A percentile compares a stretch with the other conserved stretches of the same genome.
Evolutionary conservation across 2,329 filamentous ascomycete genomes (phyloP).

Genomic region (Aquanectria penicillioides): DNA sequence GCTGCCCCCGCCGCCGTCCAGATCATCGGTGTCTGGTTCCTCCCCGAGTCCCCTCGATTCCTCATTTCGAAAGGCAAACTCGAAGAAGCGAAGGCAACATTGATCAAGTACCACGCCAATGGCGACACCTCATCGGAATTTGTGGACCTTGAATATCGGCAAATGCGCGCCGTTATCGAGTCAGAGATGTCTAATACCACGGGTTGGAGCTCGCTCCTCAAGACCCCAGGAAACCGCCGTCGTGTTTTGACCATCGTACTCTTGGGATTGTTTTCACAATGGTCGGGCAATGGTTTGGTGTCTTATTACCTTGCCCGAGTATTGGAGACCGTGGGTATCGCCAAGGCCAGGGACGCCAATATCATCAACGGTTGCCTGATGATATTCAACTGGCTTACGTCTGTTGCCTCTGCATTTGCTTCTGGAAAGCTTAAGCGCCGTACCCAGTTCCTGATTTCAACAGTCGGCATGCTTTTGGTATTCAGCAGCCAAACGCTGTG

Average conservation of each 20-base stretch:
- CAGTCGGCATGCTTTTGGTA: conserved; percentile 24
- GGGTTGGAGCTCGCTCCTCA: conserved; percentile 20
- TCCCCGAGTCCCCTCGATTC: conserved; percentile 72
- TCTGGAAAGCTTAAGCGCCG: conserved; percentile 28
- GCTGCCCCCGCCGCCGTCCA: conserved; percentile 29
- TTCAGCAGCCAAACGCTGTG: conserved; percentile 30
- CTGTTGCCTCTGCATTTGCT: conserved; percentile 22
- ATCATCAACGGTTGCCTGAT: conserved; percentile 32
- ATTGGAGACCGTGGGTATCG: conserved; percentile 23
- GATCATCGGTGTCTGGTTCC: conserved; percentile 53
- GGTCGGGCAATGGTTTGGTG: conserved; percentile 25
- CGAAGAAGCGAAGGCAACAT: conserved; percentile 50
- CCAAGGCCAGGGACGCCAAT: conserved; percentile 13
- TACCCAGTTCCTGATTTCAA: conserved; percentile 31
- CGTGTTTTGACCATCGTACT: conserved; percentile 19
- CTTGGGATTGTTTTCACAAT: conserved; percentile 34
- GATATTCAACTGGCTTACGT: conserved; percentile 36
- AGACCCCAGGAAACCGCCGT: conserved; percentile 18
- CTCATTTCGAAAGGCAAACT: conserved; percentile 51
- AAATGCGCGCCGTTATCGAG: conserved; percentile 33
- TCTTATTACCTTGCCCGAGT: conserved; percentile 27
- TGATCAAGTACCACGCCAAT: conserved; percentile 28
- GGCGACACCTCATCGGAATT: neutral
- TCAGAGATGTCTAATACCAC: conserved; percentile 21
- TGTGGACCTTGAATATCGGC: conserved; percentile 25